These are phyloP conservation scores for Sclerotinia sclerotiorum DNA, from an alignment of 2,329 filamentous ascomycete species.

Conservation along the genomic window DNA sequence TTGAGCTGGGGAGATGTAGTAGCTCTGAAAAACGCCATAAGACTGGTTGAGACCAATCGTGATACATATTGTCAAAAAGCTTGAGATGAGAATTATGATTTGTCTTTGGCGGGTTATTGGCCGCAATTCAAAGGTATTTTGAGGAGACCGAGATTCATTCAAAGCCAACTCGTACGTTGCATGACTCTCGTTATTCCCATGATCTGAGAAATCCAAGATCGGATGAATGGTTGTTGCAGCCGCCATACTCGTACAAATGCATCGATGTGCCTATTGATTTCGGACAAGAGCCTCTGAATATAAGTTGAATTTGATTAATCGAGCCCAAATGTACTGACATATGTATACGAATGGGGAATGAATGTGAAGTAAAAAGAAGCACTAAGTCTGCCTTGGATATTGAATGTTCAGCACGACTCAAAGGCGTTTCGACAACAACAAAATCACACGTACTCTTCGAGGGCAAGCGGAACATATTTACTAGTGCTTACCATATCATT, in stretches of 20 bases:
- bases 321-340: background rate
- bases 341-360: background rate
- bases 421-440: background rate
- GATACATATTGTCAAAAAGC: slow-evolving; percentile 48
- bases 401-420: background rate
- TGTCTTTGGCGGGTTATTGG: slow-evolving; percentile 42
- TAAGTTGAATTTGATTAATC: background rate
- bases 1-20: slow-evolving; percentile 47
- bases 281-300: background rate
- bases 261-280: background rate
- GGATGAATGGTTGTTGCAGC: slow-evolving; percentile 18
- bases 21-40: slow-evolving; percentile 52
- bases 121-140: slow-evolving; percentile 44
- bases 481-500: background rate
- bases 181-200: slow-evolving; percentile 31
- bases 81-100: slow-evolving; percentile 45
- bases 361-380: background rate
- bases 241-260: background rate
- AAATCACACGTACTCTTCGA: background rate
- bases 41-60: slow-evolving; percentile 52
- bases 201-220: background rate
- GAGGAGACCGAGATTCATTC: background rate
- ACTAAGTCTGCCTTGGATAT: background rate
- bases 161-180: background rate
- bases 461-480: background rate